phyloP scores from a whole-genome alignment of 129 eudicot genomes.

The Tanacetum coccineum region DNA sequence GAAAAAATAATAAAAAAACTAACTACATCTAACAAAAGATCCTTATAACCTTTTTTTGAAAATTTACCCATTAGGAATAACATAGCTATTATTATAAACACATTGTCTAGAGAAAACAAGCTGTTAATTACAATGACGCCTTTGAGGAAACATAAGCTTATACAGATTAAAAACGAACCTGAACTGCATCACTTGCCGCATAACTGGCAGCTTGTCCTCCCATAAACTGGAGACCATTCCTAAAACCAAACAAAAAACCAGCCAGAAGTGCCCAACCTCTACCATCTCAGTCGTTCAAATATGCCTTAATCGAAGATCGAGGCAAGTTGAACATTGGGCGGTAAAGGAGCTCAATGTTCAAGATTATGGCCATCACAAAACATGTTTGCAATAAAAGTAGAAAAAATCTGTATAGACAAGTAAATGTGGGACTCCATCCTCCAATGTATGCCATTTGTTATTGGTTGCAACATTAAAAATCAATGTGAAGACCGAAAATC shows the following conservation, averaged over 20 bases:
- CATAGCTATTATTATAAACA: too few relatives aligned
- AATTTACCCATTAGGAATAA: too few relatives aligned
- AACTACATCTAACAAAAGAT: too few relatives aligned
- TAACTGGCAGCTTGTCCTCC: conserved; percentile 98
- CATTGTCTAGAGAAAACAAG: too few relatives aligned
- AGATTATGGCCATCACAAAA: conserved; percentile 56
- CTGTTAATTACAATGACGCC: background rate
- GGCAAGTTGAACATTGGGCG: conserved; percentile 58
- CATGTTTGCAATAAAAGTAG: conserved; percentile 82
- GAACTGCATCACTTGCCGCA: conserved; percentile 94
- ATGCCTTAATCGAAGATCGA: conserved; percentile 57
- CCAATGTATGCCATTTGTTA: conserved; percentile 79
- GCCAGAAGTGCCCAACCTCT: conserved; percentile 88
- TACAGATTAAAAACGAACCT: conserved; percentile 38
- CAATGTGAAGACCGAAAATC: conserved; percentile 78
- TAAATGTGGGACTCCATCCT: conserved; percentile 66
- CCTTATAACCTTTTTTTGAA: too few relatives aligned
- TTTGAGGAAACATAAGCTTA: conserved; percentile 8
- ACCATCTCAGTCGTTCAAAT: conserved; percentile 76
- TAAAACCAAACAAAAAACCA: conserved; percentile 80
- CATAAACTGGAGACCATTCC: conserved; percentile 91
- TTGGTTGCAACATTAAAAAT: conserved; percentile 93
- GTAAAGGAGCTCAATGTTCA: conserved; percentile 66
- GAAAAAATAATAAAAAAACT: too few relatives aligned
- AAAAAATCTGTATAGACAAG: conserved; percentile 84